Conservation (phyloP, 495 filamentous ascomycete genomes). For the Penicillium lividum region DNA sequence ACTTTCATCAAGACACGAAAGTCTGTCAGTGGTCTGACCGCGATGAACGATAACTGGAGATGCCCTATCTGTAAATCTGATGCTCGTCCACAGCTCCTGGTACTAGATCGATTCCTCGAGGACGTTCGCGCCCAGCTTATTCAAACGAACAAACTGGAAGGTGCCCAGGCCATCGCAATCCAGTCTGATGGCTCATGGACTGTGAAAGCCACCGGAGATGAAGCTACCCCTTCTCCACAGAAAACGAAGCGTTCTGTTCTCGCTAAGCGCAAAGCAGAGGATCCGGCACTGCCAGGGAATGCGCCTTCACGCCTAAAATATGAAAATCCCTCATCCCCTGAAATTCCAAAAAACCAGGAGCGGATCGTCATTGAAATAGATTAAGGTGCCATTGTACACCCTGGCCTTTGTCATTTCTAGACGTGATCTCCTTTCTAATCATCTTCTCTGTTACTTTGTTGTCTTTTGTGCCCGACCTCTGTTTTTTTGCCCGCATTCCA, state of each 20-base stretch:
- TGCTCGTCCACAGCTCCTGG: constrained; percentile 67
- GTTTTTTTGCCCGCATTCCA: neutral
- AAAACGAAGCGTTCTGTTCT: neutral
- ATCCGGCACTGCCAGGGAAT: neutral
- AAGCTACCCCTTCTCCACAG: neutral
- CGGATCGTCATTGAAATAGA: constrained; percentile 37
- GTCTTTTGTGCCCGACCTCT: neutral
- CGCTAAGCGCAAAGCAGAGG: constrained; percentile 23
- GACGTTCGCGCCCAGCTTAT: constrained; percentile 55
- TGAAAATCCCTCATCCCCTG: neutral
- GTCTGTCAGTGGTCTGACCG: constrained; percentile 48
- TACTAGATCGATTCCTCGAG: constrained; percentile 69
- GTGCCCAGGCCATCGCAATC: constrained; percentile 60
- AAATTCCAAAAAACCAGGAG: constrained; percentile 6
- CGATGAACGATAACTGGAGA: constrained; percentile 71
- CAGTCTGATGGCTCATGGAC: constrained; percentile 60
- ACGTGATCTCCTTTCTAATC: neutral
- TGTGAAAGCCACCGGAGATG: constrained; percentile 30
- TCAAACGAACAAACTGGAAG: constrained; percentile 31
- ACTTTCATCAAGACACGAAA: constrained; percentile 70
- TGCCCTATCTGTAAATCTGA: constrained; percentile 80
- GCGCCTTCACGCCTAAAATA: constrained; percentile 6
- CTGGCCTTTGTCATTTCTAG: neutral
- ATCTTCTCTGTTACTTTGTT: no score
- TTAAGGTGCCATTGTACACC: constrained; percentile 9